A percentile compares a stretch with the other conserved stretches of the same genome.
phyloP scores from a whole-genome alignment of 2,329 filamentous ascomycete species.

The Polytolypa hystricis region DNA sequence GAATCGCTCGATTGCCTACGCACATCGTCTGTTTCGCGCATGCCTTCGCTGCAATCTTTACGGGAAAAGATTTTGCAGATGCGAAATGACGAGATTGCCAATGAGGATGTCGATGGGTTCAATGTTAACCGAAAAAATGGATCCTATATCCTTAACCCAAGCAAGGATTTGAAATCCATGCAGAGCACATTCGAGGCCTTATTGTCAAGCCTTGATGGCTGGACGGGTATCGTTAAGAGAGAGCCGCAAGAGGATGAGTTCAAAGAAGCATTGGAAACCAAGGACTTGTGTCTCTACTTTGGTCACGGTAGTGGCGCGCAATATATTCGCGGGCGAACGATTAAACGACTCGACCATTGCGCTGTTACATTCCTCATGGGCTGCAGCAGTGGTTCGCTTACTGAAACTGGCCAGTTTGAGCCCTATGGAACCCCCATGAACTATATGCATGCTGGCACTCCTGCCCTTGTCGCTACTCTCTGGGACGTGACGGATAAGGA shows the following conservation, averaged over 20 bases:
- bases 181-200: constrained; percentile 60
- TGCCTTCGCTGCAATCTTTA: constrained; percentile 76
- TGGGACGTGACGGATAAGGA: constrained; percentile 99
- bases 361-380: constrained; percentile 86
- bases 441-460: constrained; percentile 79
- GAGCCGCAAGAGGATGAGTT: constrained; percentile 70
- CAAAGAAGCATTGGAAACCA: constrained; percentile 51
- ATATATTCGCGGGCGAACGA: constrained; percentile 76
- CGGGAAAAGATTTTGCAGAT: constrained; percentile 59
- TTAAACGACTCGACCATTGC: constrained; percentile 67
- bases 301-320: constrained; percentile 92
- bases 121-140: constrained; percentile 39
- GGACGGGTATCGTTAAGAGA: constrained; percentile 58
- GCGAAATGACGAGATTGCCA: constrained; percentile 9
- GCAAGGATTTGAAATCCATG: constrained; percentile 69
- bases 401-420: constrained; percentile 76
- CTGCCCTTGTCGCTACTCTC: constrained; percentile 79
- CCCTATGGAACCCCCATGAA: constrained; percentile 82
- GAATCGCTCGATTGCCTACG: constrained; percentile 84
- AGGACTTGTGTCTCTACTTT: constrained; percentile 79
- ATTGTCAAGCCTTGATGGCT: constrained; percentile 45
- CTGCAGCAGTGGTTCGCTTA: constrained; percentile 74
- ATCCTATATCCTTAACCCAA: constrained; percentile 78
- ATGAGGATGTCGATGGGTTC: constrained; percentile 32
- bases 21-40: constrained; percentile 66